Percentiles rank a stretch among this genome's conserved stretches.
These are phyloP conservation scores for Metschnikowia koreensis DNA, from an alignment of 805 yeast species.

Conservation along the genomic window DNA sequence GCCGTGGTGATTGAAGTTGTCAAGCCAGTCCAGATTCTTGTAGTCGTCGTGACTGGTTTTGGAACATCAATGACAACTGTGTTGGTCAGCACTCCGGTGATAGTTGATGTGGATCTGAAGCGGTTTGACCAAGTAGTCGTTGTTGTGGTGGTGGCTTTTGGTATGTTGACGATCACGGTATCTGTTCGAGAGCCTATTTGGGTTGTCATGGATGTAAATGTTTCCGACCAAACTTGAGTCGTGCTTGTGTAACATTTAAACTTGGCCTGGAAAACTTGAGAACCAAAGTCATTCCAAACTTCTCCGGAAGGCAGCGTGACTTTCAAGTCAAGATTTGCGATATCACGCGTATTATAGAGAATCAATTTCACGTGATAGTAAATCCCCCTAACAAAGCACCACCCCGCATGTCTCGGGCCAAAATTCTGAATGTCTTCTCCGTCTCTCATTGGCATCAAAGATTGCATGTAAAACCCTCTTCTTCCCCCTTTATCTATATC, in stretches of 20 bases:
- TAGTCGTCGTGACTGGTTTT: constrained; percentile 1
- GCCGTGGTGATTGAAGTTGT: not conserved
- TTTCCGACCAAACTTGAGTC: constrained; percentile 3
- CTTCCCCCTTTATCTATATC: constrained; percentile 12
- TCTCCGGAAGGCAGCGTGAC: constrained; percentile 6
- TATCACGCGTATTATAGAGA: constrained; percentile 14
- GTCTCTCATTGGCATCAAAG: constrained; percentile 11
- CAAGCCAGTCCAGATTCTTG: constrained; percentile 1
- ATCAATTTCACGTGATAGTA: constrained; percentile 16
- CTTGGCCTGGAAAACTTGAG: constrained; percentile 4
- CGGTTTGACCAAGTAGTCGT: constrained; percentile 7
- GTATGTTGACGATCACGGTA: constrained; percentile 15
- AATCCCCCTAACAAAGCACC: constrained; percentile 3
- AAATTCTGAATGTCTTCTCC: constrained; percentile 2
- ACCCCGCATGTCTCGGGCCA: constrained; percentile 1
- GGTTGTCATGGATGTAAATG: constrained; percentile 9
- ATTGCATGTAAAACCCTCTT: constrained; percentile 8
- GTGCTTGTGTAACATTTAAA: constrained; percentile 8
- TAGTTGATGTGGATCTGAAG: not conserved
- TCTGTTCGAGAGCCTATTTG: constrained; percentile 4
- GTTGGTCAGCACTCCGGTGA: not conserved
- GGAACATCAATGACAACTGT: constrained; percentile 12
- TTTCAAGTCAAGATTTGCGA: constrained; percentile 8
- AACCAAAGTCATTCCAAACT: constrained; percentile 4
- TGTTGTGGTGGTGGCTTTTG: constrained; percentile 9